Base-by-base conservation (phyloP, 345 rosid species). In the Eucalyptus caleyi region DNA sequence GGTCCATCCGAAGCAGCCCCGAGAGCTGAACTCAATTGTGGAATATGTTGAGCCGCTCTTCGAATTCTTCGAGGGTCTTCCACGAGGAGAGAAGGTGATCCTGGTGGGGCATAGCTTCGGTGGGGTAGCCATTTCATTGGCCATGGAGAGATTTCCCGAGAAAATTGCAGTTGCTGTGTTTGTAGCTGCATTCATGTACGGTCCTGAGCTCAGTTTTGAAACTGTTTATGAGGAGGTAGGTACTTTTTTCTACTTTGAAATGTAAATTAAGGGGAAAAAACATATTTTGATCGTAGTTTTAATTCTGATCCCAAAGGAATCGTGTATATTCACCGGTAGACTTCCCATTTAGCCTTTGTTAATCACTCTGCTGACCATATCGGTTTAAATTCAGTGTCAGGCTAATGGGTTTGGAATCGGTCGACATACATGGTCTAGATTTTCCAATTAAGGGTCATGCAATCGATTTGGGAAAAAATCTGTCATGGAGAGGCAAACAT, bases 81-180 rank as follows among this genome's bases (percentile, higher is more conserved):
- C 72, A 3, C 50, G 27, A 47, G 90, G 62, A 32, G 92, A 90
- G 87, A 89, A 51, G 89, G 90, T 92, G 26, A 54, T 92, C 47
- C 72, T 91, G 8, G 94, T 93, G 32, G 93, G 94, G 3, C 94
- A 90, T 32, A 93, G 93, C 77, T 37, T 88, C 16, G 93, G 93
- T 27, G 93, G 93, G 32, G 3, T 90, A 16, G 86, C 26, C 51
- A 72, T 91, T 27, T 89, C 92, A 24, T 82, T 91, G 26, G 92
- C 93, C 12, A 90, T 90, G 91, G 92, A 93, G 23, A 83, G 53
- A 13, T 91, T 91, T 65, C 91, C 91, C 2, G 67, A 87, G 37
- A 91, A 89, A 51, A 89, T 93, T 50, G 32, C 88, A 26, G 89
- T 49, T 51, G 93, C 90, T 11, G 91, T 90, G 53, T 93, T 49